These are phyloP conservation scores for Limnomonas spitsbergensis DNA, from an alignment of 139 green algal genomes.

Conservation along the genomic window DNA sequence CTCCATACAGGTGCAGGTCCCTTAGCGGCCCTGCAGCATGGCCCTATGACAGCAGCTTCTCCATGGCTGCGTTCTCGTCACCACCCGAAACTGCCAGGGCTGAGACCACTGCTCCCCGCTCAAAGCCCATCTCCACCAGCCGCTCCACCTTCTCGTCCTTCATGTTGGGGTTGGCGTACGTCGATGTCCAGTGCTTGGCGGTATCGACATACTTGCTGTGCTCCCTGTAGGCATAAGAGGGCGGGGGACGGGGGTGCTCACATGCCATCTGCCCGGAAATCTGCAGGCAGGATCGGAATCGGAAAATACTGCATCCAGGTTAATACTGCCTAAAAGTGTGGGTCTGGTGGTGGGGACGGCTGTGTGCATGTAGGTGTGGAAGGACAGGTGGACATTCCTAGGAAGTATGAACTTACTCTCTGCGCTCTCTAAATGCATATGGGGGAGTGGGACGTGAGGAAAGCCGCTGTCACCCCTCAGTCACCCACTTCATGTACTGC, in stretches of 20 bases:
- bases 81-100: slow-evolving; percentile 57
- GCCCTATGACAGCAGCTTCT: slow-evolving; percentile 65
- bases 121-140: slow-evolving; percentile 86
- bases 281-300: background rate
- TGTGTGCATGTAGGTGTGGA: no score
- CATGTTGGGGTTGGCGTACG: slow-evolving; percentile 44
- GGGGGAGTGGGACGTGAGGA: no score
- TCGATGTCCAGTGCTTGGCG: slow-evolving; percentile 56
- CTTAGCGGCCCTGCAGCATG: no score
- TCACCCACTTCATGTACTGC: no score
- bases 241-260: background rate
- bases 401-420: no score
- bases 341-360: no score
- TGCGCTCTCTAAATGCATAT: no score
- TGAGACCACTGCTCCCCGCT: slow-evolving; percentile 28
- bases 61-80: slow-evolving; percentile 77
- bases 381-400: no score
- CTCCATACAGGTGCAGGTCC: no score
- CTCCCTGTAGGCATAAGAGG: slow-evolving; percentile 10
- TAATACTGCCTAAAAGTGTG: no score
- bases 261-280: background rate
- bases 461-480: no score
- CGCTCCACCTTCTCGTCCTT: slow-evolving; percentile 28
- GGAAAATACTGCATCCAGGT: slow-evolving; percentile 4
- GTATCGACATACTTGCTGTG: slow-evolving; percentile 39